Percentiles rank a stretch among this genome's conserved stretches.
These are phyloP conservation scores for Ophiostoma triangulosporum DNA, from an alignment of 2,329 filamentous ascomycete species.

Conservation along the genomic window DNA sequence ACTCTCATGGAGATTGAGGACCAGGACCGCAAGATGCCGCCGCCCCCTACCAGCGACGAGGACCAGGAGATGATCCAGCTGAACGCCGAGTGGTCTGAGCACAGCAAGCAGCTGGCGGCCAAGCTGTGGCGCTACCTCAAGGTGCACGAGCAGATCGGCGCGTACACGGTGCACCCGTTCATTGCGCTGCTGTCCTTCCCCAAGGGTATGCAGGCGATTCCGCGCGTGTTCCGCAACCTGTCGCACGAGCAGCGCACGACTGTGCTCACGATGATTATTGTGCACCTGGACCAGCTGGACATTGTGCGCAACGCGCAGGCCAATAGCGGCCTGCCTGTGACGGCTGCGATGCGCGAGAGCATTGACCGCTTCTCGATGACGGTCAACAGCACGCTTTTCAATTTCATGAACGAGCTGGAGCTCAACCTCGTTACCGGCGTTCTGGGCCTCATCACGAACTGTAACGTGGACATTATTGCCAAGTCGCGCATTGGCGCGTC, in stretches of 20 bases:
- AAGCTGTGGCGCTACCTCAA: constrained; percentile 79
- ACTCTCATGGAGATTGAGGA: constrained; percentile 91
- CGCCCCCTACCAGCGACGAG: constrained; percentile 43
- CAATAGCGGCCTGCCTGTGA: constrained; percentile 34
- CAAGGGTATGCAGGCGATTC: constrained; percentile 94
- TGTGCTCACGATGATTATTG: constrained; percentile 87
- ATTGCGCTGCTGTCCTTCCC: constrained; percentile 88
- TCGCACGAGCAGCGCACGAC: constrained; percentile 87
- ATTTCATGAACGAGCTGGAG: constrained; percentile 80
- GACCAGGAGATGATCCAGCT: constrained; percentile 57
- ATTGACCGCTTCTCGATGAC: constrained; percentile 80
- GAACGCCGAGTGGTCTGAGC: constrained; percentile 69
- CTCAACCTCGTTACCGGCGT: constrained; percentile 85
- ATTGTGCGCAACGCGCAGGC: constrained; percentile 75
- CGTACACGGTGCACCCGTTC: constrained; percentile 73
- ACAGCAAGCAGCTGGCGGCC: constrained; percentile 56
- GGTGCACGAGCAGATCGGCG: constrained; percentile 81
- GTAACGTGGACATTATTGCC: constrained; percentile 73
- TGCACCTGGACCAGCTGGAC: constrained; percentile 84
- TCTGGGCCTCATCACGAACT: constrained; percentile 69
- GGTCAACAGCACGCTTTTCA: constrained; percentile 81
- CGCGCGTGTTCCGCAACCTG: constrained; percentile 86
- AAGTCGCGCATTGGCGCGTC: constrained; percentile 79
- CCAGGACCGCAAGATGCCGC: constrained; percentile 68
- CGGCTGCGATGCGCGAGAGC: constrained; percentile 61